Evolutionary conservation across 305 asterid species (phyloP).

Genomic region (Fraxinus paxiana): DNA sequence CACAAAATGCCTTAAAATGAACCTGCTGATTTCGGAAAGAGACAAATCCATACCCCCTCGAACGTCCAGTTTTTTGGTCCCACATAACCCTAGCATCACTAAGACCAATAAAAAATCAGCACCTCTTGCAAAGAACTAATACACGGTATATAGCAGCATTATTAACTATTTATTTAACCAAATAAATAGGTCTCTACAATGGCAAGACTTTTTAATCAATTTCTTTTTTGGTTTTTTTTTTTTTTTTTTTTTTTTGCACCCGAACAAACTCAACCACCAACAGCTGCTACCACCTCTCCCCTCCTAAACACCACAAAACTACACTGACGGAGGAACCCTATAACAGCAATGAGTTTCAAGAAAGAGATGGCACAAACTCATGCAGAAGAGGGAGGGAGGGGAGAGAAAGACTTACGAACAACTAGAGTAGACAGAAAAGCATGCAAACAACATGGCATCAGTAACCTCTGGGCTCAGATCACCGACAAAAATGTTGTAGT

Average conservation of each 20-base stretch:
- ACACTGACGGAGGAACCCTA: not conserved
- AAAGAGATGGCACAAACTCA: not conserved
- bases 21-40: conserved; percentile 94
- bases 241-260: not conserved
- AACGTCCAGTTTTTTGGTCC: conserved; percentile 93
- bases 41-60: conserved; percentile 91
- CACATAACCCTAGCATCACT: conserved; percentile 99
- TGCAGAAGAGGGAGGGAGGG: not conserved
- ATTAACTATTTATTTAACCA: not conserved
- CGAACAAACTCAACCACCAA: not conserved
- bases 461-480: conserved; percentile 95
- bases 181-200: not conserved
- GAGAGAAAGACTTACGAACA: conserved; percentile 49
- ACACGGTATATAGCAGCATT: not conserved
- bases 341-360: not conserved
- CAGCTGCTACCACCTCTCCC: not conserved
- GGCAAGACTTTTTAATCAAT: not conserved
- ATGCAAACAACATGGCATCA: conserved; percentile 71
- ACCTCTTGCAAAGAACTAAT: conserved; percentile 14
- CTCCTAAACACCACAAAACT: not conserved
- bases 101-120: conserved; percentile 25
- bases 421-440: conserved; percentile 45
- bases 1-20: not conserved
- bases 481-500: conserved; percentile 88
- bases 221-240: not conserved